A percentile compares a stretch with the other conserved stretches of the same genome.
These are phyloP conservation scores for Curvularia verruculosa DNA, from an alignment of 2,329 filamentous ascomycete species.

Conservation along the genomic window DNA sequence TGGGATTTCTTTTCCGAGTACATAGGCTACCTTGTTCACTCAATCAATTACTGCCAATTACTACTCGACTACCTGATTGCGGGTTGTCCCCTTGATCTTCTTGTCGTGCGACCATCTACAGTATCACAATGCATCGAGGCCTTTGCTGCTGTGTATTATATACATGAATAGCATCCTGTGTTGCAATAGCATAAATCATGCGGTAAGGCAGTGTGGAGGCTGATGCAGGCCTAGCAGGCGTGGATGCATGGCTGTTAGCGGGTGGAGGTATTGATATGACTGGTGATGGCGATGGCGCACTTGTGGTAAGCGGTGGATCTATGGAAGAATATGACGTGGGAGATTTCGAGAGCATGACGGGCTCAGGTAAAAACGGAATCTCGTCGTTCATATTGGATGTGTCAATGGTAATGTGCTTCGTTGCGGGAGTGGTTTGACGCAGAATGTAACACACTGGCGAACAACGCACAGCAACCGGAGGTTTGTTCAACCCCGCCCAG, in stretches of 20 bases:
- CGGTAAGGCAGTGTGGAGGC: conserved; percentile 89
- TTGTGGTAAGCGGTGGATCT: conserved; percentile 77
- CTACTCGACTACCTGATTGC: too few species aligned
- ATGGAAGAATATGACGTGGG: conserved; percentile 72
- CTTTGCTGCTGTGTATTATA: conserved; percentile 98
- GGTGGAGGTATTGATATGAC: conserved; percentile 59
- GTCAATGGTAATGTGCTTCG: conserved; percentile 92
- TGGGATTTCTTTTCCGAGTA: too few species aligned
- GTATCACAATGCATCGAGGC: conserved; percentile 90
- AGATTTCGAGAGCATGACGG: conserved; percentile 63
- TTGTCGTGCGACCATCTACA: too few species aligned
- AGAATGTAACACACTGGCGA: conserved; percentile 88
- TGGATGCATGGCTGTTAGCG: conserved; percentile 57
- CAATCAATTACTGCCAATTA: too few species aligned
- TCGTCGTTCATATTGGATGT: conserved; percentile 86
- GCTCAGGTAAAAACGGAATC: conserved; percentile 83
- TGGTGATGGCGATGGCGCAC: conserved; percentile 58
- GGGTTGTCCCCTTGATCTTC: too few species aligned
- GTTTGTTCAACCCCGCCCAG: conserved; percentile 98
- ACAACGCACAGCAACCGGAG: conserved; percentile 92
- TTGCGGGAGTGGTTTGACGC: conserved; percentile 68
- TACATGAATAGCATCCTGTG: conserved; percentile 90
- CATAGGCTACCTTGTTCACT: too few species aligned
- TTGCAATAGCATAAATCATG: conserved; percentile 95
- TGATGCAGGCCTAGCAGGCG: conserved; percentile 57